Evolutionary conservation across 306 rosid genomes (phyloP).

Genomic region (Cicer arietinum): DNA sequence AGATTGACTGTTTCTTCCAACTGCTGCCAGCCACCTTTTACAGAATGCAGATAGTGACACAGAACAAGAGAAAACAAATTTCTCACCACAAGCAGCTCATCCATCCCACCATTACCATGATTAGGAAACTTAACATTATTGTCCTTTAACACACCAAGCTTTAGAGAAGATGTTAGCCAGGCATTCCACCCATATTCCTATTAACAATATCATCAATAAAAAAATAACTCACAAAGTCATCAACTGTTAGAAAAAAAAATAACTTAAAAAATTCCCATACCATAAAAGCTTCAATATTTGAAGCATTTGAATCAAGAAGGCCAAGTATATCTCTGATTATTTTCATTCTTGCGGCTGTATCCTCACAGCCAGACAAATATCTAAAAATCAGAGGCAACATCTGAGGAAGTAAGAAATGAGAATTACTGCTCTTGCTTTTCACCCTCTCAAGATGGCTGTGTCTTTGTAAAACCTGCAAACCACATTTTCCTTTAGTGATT

Average conservation of each 20-base stretch:
- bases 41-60: constrained; percentile 72
- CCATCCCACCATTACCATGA: constrained; percentile 55
- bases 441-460: constrained; percentile 72
- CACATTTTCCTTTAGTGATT: constrained; percentile 32
- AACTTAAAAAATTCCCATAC: constrained; percentile 50
- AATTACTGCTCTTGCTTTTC: constrained; percentile 68
- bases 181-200: constrained; percentile 98
- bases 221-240: constrained; percentile 31
- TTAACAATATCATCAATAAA: constrained; percentile 45
- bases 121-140: constrained; percentile 53
- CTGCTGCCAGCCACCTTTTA: constrained; percentile 98
- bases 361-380: constrained; percentile 80
- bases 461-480: constrained; percentile 85
- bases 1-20: constrained; percentile 88
- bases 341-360: constrained; percentile 67
- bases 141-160: constrained; percentile 72
- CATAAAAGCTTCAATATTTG: constrained; percentile 97
- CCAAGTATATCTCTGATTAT: constrained; percentile 83
- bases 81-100: constrained; percentile 68
- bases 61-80: constrained; percentile 83
- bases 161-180: constrained; percentile 77
- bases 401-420: constrained; percentile 93
- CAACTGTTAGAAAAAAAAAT: constrained; percentile 31
- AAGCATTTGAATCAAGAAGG: constrained; percentile 94
- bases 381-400: constrained; percentile 82